phyloP scores from a whole-genome alignment of 768 basidiomycete genomes.

The Rhizopogon rudus region DNA sequence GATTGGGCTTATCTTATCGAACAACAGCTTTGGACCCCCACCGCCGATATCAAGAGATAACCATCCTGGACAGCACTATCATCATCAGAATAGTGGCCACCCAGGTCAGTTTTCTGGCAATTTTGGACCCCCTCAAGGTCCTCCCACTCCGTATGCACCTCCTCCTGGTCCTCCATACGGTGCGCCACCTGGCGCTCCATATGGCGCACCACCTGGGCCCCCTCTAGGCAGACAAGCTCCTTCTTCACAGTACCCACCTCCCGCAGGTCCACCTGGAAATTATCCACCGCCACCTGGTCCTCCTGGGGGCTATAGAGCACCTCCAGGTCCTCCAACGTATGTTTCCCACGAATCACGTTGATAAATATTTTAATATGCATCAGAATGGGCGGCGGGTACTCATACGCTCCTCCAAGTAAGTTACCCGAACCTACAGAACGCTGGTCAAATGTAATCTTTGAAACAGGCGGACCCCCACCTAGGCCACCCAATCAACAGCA shows the following conservation, averaged over 20 bases:
- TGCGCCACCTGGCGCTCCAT: constrained; percentile 18
- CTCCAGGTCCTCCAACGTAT: constrained; percentile 1
- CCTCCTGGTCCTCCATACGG: constrained; percentile 17
- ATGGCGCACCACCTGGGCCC: constrained; percentile 16
- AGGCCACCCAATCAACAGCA: constrained; percentile 55
- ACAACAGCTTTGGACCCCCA: constrained; percentile 11
- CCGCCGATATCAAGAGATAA: constrained; percentile 26
- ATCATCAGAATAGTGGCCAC: constrained; percentile 23
- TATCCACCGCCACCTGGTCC: constrained; percentile 14
- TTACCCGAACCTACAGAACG: not conserved
- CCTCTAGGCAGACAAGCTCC: constrained; percentile 14
- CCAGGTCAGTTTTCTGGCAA: constrained; percentile 22
- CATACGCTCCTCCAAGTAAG: constrained; percentile 6
- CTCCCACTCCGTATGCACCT: constrained; percentile 1
- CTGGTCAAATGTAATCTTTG: not conserved
- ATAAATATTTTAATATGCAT: constrained; percentile 2
- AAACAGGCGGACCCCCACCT: constrained; percentile 36
- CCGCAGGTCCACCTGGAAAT: constrained; percentile 1
- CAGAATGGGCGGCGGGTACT: not conserved
- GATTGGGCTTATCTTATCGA: not conserved
- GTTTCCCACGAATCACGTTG: constrained; percentile 5
- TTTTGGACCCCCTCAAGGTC: constrained; percentile 7
- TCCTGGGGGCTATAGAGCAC: constrained; percentile 7
- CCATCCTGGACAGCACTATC: constrained; percentile 41
- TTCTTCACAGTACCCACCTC: constrained; percentile 8